Conservation (phyloP, 2,329 filamentous ascomycete species). For the Ophiostoma triangulosporum region DNA sequence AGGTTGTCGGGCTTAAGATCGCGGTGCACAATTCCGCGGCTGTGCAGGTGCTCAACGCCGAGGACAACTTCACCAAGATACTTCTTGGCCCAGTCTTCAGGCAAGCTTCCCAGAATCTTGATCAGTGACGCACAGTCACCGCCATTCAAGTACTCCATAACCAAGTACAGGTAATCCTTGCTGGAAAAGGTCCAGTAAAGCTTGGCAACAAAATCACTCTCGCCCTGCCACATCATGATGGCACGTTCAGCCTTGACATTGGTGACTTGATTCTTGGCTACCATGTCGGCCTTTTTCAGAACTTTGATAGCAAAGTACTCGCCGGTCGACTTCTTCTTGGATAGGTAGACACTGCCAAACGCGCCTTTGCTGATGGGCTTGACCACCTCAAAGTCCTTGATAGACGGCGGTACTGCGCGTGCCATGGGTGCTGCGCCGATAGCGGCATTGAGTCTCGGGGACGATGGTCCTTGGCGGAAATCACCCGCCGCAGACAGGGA, state of each 20-base stretch:
- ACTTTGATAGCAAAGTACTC: slow-evolving; percentile 99
- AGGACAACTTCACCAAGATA: slow-evolving; percentile 92
- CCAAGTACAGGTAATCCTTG: slow-evolving; percentile 95
- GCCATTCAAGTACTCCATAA: slow-evolving; percentile 98
- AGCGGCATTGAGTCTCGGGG: slow-evolving; percentile 66
- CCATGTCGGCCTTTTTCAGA: slow-evolving; percentile 98
- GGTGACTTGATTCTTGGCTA: slow-evolving; percentile 97
- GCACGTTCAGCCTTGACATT: slow-evolving; percentile 97
- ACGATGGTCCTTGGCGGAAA: slow-evolving; percentile 53
- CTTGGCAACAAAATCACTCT: slow-evolving; percentile 98
- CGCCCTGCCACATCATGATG: slow-evolving; percentile 99
- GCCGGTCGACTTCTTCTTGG: slow-evolving; percentile 96
- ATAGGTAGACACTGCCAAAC: slow-evolving; percentile 93
- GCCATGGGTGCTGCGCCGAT: slow-evolving; percentile 63
- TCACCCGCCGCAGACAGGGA: slow-evolving; percentile 36
- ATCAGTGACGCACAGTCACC: slow-evolving; percentile 94
- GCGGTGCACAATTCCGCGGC: slow-evolving; percentile 86
- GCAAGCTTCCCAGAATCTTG: slow-evolving; percentile 80
- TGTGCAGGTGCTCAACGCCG: slow-evolving; percentile 93
- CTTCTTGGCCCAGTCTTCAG: slow-evolving; percentile 97
- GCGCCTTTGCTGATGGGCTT: slow-evolving; percentile 98
- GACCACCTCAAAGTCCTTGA: slow-evolving; percentile 99
- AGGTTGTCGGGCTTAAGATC: slow-evolving; percentile 96
- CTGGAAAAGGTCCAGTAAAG: slow-evolving; percentile 99
- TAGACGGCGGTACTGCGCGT: slow-evolving; percentile 81